Conservation (phyloP, 352 stramenopile species). For the Phytophthora syringae region DNA sequence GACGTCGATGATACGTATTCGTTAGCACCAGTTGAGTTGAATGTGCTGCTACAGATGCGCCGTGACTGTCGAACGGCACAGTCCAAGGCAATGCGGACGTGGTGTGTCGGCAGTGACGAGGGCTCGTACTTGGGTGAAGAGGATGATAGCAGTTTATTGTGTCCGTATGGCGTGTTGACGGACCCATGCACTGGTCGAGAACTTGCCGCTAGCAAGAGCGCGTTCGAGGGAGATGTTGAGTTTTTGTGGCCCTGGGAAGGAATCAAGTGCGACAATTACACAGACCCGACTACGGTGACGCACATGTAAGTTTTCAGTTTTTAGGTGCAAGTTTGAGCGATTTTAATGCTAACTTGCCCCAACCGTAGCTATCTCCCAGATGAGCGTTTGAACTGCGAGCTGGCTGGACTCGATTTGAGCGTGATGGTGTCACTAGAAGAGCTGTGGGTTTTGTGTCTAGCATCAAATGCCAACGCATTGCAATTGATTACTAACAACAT, state of each 20-base stretch:
- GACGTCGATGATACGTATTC: constrained; percentile 62
- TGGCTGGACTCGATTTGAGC: constrained; percentile 65
- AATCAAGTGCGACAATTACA: constrained; percentile 69
- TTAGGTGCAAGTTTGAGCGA: not conserved
- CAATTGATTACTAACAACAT: not conserved
- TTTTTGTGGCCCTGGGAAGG: constrained; percentile 79
- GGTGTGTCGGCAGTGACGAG: constrained; percentile 54
- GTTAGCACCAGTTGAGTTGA: constrained; percentile 48
- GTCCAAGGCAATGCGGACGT: constrained; percentile 62
- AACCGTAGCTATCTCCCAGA: constrained; percentile 55
- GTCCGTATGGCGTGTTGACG: constrained; percentile 55
- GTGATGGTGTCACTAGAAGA: constrained; percentile 76
- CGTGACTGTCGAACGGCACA: constrained; percentile 47
- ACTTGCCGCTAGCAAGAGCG: constrained; percentile 36
- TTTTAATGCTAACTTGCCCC: not conserved
- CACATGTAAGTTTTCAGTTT: constrained; percentile 55
- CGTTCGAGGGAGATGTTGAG: constrained; percentile 12
- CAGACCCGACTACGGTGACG: constrained; percentile 72
- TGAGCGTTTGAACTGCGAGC: constrained; percentile 52
- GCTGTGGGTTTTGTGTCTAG: constrained; percentile 44
- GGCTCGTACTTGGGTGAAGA: constrained; percentile 14
- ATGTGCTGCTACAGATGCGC: constrained; percentile 54
- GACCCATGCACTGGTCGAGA: constrained; percentile 74
- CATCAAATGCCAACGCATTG: not conserved
- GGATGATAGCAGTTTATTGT: constrained; percentile 22